Conservation (phyloP, 2,329 filamentous ascomycete genomes). For the Ophiostoma australiae region DNA sequence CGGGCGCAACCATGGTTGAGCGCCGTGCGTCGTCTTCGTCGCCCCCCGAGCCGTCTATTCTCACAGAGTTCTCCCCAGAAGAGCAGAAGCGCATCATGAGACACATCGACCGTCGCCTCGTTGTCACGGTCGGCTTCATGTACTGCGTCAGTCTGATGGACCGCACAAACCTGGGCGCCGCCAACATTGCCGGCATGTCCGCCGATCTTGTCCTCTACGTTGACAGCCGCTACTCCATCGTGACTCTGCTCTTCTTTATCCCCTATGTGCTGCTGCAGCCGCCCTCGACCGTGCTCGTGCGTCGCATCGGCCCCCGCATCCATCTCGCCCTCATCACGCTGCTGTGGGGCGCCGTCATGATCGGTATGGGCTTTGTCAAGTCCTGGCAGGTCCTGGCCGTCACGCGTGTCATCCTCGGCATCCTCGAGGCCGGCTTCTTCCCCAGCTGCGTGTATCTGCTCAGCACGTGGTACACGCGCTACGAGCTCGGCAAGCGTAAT, state of each 20-base stretch:
- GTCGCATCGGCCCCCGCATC: conserved; percentile 58
- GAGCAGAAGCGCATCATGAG: conserved; percentile 65
- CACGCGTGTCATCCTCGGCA: conserved; percentile 55
- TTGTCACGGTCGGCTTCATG: conserved; percentile 58
- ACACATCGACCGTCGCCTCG: conserved; percentile 62
- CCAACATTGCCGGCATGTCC: conserved; percentile 63
- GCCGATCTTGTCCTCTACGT: conserved; percentile 42
- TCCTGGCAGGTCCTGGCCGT: conserved; percentile 49
- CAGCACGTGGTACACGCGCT: conserved; percentile 68
- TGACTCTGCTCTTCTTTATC: conserved; percentile 69
- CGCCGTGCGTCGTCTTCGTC: neutral
- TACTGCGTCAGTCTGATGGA: conserved; percentile 78
- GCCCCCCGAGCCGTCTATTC: conserved; percentile 24
- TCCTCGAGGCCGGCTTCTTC: conserved; percentile 68
- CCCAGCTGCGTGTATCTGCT: conserved; percentile 66
- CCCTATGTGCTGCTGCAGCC: conserved; percentile 68
- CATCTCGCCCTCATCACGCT: conserved; percentile 53
- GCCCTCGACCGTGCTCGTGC: conserved; percentile 63
- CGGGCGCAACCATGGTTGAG: neutral
- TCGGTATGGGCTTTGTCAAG: conserved; percentile 60
- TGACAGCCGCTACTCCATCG: conserved; percentile 53
- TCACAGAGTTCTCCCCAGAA: conserved; percentile 49
- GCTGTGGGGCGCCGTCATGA: conserved; percentile 57
- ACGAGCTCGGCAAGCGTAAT: conserved; percentile 65
- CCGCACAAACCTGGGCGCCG: conserved; percentile 68